Evolutionary conservation across 2,329 filamentous ascomycete species (phyloP).

Genomic region (Parastagonospora nodorum): DNA sequence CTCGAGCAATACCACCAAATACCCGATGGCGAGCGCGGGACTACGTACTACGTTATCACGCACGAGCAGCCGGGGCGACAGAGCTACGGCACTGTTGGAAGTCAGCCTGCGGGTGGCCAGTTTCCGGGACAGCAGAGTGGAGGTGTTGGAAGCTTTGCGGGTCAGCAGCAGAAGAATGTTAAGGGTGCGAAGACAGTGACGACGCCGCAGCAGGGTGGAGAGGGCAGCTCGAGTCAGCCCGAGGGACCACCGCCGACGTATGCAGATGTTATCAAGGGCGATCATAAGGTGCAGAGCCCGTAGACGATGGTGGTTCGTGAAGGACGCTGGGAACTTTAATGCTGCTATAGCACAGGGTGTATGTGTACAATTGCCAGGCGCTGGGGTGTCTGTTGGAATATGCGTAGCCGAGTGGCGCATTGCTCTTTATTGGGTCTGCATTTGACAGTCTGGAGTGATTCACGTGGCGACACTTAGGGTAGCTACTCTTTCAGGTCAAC

Average conservation of each 20-base stretch:
- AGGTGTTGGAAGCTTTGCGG: conserved; percentile 35
- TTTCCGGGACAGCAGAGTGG: conserved; percentile 50
- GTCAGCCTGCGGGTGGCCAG: conserved; percentile 45
- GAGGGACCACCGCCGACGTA: conserved; percentile 77
- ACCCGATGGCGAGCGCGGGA: conserved; percentile 58
- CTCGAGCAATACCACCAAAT: conserved; percentile 65
- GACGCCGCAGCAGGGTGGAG: conserved; percentile 17
- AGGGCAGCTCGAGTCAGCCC: conserved; percentile 35
- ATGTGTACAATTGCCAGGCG: background rate
- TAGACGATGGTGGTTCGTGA: conserved; percentile 9
- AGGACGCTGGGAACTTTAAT: background rate
- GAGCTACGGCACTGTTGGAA: conserved; percentile 51
- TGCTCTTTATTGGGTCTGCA: too few relatives aligned
- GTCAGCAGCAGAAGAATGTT: conserved; percentile 24
- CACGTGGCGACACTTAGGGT: too few relatives aligned
- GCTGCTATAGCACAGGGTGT: background rate
- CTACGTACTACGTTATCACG: conserved; percentile 34
- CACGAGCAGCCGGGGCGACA: conserved; percentile 47
- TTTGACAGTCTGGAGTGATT: too few relatives aligned
- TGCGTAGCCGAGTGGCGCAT: background rate
- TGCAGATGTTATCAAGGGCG: conserved; percentile 84
- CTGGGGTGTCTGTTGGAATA: background rate
- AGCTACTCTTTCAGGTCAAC: too few relatives aligned
- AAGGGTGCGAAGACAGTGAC: conserved; percentile 18
- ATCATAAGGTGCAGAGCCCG: conserved; percentile 79